Evolutionary conservation across 2,329 filamentous ascomycete species (phyloP).

Genomic region (Ilyonectria destructans): DNA sequence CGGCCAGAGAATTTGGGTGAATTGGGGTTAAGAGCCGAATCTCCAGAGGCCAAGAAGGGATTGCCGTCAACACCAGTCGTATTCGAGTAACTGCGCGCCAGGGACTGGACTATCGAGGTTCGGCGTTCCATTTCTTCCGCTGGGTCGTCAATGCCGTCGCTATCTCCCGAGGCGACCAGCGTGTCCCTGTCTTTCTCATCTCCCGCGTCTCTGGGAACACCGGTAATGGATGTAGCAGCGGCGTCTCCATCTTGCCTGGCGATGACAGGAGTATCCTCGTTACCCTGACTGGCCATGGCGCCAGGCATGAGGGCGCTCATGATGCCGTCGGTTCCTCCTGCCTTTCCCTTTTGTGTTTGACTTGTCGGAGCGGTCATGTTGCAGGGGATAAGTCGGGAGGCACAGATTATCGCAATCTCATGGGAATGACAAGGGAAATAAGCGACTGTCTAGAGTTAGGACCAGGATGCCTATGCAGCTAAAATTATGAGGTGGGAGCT

Average conservation of each 20-base stretch:
- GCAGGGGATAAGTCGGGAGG: not conserved
- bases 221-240: slow-evolving; percentile 1
- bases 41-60: slow-evolving; percentile 65
- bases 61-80: slow-evolving; percentile 62
- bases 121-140: slow-evolving; percentile 64
- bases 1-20: slow-evolving; percentile 69
- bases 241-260: slow-evolving; percentile 2
- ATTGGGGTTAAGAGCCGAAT: slow-evolving; percentile 68
- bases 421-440: not conserved
- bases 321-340: slow-evolving; percentile 3
- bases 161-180: slow-evolving; percentile 29
- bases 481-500: not conserved
- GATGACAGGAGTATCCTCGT: not conserved
- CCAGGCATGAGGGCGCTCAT: not conserved
- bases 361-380: not conserved
- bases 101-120: slow-evolving; percentile 67
- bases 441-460: not conserved
- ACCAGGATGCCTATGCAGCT: not conserved
- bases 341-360: not conserved
- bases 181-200: slow-evolving; percentile 2
- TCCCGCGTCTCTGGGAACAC: not conserved
- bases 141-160: slow-evolving; percentile 50
- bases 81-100: slow-evolving; percentile 70
- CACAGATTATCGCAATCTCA: not conserved
- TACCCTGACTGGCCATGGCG: not conserved